These are phyloP conservation scores for Phytophthora tubulina DNA, from an alignment of 352 stramenopile genomes.

Conservation along the genomic window DNA sequence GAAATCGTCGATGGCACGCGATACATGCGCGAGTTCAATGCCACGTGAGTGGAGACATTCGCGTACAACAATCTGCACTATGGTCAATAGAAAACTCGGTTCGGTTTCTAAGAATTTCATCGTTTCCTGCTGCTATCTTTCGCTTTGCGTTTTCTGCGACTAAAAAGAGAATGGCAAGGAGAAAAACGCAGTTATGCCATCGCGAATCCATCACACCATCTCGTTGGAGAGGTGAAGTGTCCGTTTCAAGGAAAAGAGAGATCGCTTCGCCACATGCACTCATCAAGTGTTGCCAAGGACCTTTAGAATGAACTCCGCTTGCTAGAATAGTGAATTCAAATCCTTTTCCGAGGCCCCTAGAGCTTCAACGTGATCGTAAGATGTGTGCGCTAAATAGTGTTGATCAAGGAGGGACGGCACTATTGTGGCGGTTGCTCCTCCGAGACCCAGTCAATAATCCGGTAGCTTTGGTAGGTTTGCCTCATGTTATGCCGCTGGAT, in stretches of 20 bases:
- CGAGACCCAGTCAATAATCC: neutral
- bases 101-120: neutral
- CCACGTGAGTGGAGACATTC: slow-evolving; percentile 16
- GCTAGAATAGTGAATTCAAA: slow-evolving; percentile 2
- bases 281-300: slow-evolving; percentile 11
- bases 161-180: slow-evolving; percentile 13
- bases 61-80: slow-evolving; percentile 24
- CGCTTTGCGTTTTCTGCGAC: neutral
- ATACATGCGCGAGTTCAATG: slow-evolving; percentile 22
- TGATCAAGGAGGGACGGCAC: neutral
- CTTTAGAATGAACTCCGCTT: no score
- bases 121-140: neutral
- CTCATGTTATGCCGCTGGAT: slow-evolving; percentile 2
- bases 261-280: slow-evolving; percentile 16
- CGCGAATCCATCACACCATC: neutral
- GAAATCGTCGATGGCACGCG: slow-evolving; percentile 22
- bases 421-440: neutral
- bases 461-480: no score
- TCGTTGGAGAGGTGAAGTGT: slow-evolving; percentile 6
- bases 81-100: slow-evolving; percentile 6
- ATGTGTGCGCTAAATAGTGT: slow-evolving; percentile 11
- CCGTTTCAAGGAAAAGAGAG: no score
- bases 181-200: neutral
- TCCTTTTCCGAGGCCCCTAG: neutral
- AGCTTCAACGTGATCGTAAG: slow-evolving; percentile 9